Evolutionary conservation across 2,329 filamentous ascomycete genomes (phyloP).

Genomic region (Talaromyces sp.): DNA sequence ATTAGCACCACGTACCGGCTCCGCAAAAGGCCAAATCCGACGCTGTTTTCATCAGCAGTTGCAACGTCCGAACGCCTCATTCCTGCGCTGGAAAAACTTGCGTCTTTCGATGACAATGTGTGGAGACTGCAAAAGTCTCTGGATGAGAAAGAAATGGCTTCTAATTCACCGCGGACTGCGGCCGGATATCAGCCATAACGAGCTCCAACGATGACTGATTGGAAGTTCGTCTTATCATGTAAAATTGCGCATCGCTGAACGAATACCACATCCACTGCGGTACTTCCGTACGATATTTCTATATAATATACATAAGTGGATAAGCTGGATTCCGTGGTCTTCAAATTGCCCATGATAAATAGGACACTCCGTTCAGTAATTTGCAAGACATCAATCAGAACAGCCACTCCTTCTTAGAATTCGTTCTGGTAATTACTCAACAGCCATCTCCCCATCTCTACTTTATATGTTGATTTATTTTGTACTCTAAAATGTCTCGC

Average conservation of each 20-base stretch:
- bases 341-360: constrained; percentile 1
- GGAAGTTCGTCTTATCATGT: background rate
- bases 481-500: background rate
- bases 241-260: background rate
- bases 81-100: background rate
- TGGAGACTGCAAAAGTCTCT: background rate
- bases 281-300: background rate
- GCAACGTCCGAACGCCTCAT: constrained; percentile 6
- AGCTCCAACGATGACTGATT: background rate
- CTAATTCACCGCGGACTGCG: background rate
- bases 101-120: background rate
- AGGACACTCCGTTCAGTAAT: background rate
- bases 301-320: background rate
- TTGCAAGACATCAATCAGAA: background rate
- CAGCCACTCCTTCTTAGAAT: background rate
- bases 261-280: background rate
- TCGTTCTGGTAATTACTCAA: background rate
- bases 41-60: background rate
- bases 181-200: background rate
- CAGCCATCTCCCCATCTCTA: background rate
- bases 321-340: background rate
- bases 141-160: background rate
- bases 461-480: background rate
- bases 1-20: background rate
- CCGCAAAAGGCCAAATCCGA: background rate